Evolutionary conservation across 352 stramenopile species (phyloP), one percentile per base, ranked within the genome.

Genomic region (Aphanomyces euteiches): DNA sequence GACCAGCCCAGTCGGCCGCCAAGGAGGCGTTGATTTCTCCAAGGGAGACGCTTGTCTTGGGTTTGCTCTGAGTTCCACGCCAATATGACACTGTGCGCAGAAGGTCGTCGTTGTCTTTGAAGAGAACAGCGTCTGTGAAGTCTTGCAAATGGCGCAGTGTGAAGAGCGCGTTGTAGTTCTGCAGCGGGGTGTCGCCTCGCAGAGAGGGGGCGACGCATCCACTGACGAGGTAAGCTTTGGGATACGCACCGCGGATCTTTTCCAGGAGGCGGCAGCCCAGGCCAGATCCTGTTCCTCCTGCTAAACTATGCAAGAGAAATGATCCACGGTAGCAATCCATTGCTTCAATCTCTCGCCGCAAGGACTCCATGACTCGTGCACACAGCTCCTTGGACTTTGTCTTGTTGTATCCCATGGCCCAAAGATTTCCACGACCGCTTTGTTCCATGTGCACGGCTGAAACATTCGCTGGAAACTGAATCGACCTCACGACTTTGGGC

Each of bases 101-200:
- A 5, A 95, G 69, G 39, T 95, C 85, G 66, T 96, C 89, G 56
- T 96, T 96, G 34, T 93, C 85, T 54, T 92, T 91, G 77, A 89
- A 95, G 66, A 96, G 74, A 34, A 95, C 77, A 47, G 75, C 83
- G 73, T 96, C 89, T 7, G 83, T 82, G 64, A 88, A 75, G 13
- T 88, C 77, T 58, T 88, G 83, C 17, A 96, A 73, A 61, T 88
- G 80, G 2, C 73, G 72, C 21, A 96, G 69, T 21, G 89, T 85
- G 54, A 96, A 79, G 5, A 90, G 67, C 0, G 87, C 77, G 64
- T 96, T 96, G 77, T 95, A 96, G 67, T 93, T 93, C 72, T 96
- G 89, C 48, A 95, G 71, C 2, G 89, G 84, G 1, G 86, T 90
- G 73, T 93, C 86, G 3, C 86, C 87, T 19, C 40, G 45, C 36